Evolutionary conservation across 768 basidiomycete genomes (phyloP), one percentile per base, ranked within the genome.

Genomic region (Postia placenta): DNA sequence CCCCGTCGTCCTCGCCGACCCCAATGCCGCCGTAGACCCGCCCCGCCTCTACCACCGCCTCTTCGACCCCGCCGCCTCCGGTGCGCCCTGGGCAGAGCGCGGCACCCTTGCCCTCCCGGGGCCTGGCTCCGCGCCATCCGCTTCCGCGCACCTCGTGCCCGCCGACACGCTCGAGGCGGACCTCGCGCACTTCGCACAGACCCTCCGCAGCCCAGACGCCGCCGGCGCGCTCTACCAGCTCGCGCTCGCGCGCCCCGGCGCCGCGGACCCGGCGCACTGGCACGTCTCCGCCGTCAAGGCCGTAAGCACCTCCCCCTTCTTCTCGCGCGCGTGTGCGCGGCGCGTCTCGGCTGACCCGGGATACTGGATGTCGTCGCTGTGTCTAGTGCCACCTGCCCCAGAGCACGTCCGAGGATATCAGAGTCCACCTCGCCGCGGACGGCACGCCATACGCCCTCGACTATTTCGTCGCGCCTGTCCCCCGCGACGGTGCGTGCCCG

Each of bases 401-500:
- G 49, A 67, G 71, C 42, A 73, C 75, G 15, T 67, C 77, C 30
- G 84, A 88, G 45, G 68, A 73, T 23, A 61, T 91, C 51, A 61
- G 75, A 39, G 62, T 91, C 15, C 84, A 87, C 61, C 54, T 78
- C 47, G 61, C 67, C 50, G 54, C 59, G 14, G 70, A 65, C 22
- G 66, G 70, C 39, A 62, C 63, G 47, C 81, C 84, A n/a, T 80
- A 78, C 61, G 77, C 82, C 39, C 59, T 90, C 46, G 83, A 88
- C 60, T 85, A 89, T 61, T 87, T 85, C 56, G 69, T 89, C 20
- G 74, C 74, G 28, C 80, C 87, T 26, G 70, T 80, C 37, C 78
- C 84, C n/a, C 79, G 75, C 60, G 74, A 85, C 59, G 87, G 85
- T 49, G 65, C 78, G 33, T 92, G 89, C 61, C 79, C 78, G 2